Conservation (phyloP, 2,329 filamentous ascomycete species). For the Alternaria sp. region DNA sequence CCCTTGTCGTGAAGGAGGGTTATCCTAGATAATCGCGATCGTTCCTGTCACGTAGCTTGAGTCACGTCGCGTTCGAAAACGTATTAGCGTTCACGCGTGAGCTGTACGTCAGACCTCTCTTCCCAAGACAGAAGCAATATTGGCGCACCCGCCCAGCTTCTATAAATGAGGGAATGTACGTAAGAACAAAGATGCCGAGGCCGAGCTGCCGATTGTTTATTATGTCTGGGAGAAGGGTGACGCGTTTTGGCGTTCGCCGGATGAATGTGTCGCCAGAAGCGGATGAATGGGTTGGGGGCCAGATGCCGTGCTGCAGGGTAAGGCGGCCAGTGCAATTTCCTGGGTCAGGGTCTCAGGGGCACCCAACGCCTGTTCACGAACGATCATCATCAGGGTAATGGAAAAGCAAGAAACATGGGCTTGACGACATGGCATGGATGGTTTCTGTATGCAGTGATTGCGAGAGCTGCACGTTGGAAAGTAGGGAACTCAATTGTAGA, state of each 20-base stretch:
- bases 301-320: neutral
- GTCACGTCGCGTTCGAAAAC: neutral
- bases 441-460: neutral
- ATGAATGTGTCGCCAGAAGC: neutral
- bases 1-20: neutral
- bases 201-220: neutral
- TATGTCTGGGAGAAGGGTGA: neutral
- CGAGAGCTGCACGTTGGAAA: neutral
- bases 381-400: neutral
- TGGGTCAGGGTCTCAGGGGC: conserved; percentile 2
- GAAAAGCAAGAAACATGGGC: neutral
- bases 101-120: too few species aligned
- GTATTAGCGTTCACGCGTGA: too few species aligned
- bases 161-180: neutral
- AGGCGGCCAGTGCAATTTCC: conserved; percentile 11
- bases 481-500: too few species aligned
- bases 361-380: neutral
- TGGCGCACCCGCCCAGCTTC: neutral
- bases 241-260: neutral
- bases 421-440: neutral
- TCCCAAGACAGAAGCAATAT: neutral
- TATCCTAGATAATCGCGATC: neutral
- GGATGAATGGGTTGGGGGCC: neutral
- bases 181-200: neutral
- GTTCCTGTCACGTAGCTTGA: neutral